Evolutionary conservation across 345 rosid genomes (phyloP), one percentile per base, ranked within the genome.

Genomic region (Excoecaria agallocha): DNA sequence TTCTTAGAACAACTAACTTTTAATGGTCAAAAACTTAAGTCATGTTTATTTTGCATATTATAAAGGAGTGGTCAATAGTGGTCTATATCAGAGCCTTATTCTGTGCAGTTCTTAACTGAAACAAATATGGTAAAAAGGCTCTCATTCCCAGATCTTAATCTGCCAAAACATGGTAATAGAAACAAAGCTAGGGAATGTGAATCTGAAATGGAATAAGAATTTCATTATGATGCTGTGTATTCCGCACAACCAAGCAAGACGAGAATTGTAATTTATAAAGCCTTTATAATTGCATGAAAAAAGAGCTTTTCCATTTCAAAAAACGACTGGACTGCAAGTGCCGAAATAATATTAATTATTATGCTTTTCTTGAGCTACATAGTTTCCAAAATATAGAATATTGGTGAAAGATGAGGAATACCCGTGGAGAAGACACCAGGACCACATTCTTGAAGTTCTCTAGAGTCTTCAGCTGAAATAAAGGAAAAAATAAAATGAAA

Each of bases 401-500:
- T 2, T 13, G 20, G 7, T 41, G 56, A 38, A 15, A 24, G 22
- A 54, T 16, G 30, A 72, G 45, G 19, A 41, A 76, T 84, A 94
- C 98, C 98, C 88, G 98, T 19, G 98, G 97, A 3, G 98, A 92
- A 12, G 97, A 90, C 24, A 94, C 64, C 73, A 94, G 92, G 76
- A 94, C 59, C 69, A 89, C 82, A 71, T 89, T 79, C 79, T 66
- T 86, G 85, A 94, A 94, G 67, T 88, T 81, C 71, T 89, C 93
- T 73, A 94, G 83, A 38, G 97, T 92, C 84, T 86, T 94, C 72
- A 86, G 87, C 98, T 92, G 97, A 84, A 88, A 85, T 6, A 74
- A 22, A 66, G 61, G 59, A 11, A 65, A 25, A 74, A 77, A 30
- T 30, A 30, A 30, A 30, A 30, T 30, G 2, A 30, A 30, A 56